Evolutionary conservation across 306 rosid genomes (phyloP).

Genomic region (Carpinus viminea): DNA sequence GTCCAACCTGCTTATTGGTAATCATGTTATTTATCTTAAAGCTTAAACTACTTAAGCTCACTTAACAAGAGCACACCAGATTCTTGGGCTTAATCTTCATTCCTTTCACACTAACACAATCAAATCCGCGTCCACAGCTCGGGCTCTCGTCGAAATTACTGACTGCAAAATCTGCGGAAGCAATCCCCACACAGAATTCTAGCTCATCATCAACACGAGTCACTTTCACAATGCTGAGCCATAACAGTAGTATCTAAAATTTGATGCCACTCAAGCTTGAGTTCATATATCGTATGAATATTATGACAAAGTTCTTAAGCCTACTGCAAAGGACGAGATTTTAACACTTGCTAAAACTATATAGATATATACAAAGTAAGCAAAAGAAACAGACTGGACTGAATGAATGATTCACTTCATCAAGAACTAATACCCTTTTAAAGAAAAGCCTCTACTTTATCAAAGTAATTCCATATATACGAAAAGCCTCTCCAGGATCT

Average conservation of each 20-base stretch:
- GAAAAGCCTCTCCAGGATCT: too few species aligned
- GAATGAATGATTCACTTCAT: too few species aligned
- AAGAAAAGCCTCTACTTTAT: too few species aligned
- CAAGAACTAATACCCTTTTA: too few species aligned
- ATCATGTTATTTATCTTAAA: not conserved
- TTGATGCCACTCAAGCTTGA: slow-evolving; percentile 41
- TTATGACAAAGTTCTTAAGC: too few species aligned
- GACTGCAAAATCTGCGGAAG: slow-evolving; percentile 43
- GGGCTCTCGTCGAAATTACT: slow-evolving; percentile 50
- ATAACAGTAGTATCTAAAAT: slow-evolving; percentile 43
- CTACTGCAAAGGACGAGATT: too few species aligned
- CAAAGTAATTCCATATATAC: too few species aligned
- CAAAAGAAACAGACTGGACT: too few species aligned
- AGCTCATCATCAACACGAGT: slow-evolving; percentile 40
- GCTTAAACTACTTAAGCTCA: not conserved
- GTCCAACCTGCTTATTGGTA: not conserved
- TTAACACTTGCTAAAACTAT: too few species aligned
- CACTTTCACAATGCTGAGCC: slow-evolving; percentile 47
- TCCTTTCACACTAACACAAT: slow-evolving; percentile 36
- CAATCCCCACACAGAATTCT: slow-evolving; percentile 55
- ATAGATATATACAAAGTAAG: too few species aligned
- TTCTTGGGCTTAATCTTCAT: slow-evolving; percentile 14
- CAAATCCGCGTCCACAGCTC: slow-evolving; percentile 58
- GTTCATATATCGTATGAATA: not conserved
- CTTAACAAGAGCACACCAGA: slow-evolving; percentile 22